These are phyloP conservation scores for Naematelia encephala DNA, from an alignment of 768 basidiomycete species.

Conservation along the genomic window DNA sequence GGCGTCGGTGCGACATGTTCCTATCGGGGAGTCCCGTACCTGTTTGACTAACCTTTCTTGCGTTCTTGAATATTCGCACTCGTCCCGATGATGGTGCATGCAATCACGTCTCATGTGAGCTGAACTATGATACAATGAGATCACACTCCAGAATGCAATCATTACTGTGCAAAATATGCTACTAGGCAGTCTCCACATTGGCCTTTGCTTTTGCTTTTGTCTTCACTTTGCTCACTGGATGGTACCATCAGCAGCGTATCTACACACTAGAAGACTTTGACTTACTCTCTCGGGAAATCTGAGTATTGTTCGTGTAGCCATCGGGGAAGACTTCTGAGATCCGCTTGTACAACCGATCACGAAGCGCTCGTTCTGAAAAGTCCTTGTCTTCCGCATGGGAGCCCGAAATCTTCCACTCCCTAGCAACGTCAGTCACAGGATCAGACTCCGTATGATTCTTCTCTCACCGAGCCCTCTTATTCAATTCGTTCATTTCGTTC, in stretches of 20 bases:
- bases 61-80: no score
- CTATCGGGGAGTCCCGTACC: neutral
- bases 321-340: constrained; percentile 32
- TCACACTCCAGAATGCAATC: neutral
- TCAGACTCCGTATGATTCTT: neutral
- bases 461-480: constrained; percentile 21
- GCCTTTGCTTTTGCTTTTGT: constrained; percentile 5
- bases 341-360: neutral
- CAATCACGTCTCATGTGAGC: neutral
- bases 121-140: neutral
- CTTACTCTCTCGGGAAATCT: constrained; percentile 45
- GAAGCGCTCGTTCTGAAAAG: neutral
- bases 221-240: constrained; percentile 9
- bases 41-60: neutral
- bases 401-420: constrained; percentile 17
- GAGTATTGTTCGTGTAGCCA: constrained; percentile 27
- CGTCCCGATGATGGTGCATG: neutral
- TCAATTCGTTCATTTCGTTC: constrained; percentile 24
- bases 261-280: constrained; percentile 1
- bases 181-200: neutral
- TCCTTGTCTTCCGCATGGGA: neutral
- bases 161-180: neutral
- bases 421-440: constrained; percentile 17
- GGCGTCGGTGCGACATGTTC: no score
- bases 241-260: neutral